Base-by-base conservation (phyloP, 495 filamentous ascomycete genomes). In the Hypoxylon lenormandii region DNA sequence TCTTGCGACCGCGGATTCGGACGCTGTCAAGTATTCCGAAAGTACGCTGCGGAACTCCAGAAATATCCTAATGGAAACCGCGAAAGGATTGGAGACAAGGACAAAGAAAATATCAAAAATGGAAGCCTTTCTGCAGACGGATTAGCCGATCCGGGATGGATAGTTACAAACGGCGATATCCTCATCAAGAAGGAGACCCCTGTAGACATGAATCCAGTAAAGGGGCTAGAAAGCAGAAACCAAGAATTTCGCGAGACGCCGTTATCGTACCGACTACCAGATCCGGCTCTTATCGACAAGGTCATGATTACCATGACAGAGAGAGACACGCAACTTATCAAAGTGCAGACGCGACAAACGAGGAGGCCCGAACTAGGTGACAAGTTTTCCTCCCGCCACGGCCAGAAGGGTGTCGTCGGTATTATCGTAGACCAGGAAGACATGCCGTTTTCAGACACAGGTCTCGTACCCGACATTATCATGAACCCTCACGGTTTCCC, bases 401-500 rank as follows among this genome's bases (percentile, higher is more conserved):
- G 95, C n/a, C 95, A 98, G 74, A 98, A 98, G 79, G 95, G 95
- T 81, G 96, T 98, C 16, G 92, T 95, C 0, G 95, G 95, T 40
- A 94, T 97, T 75, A 97, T 98, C 57, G 92, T 92, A 33, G 89
- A 96, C 45, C 93, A 97, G 78, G 92, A 93, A 66, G 95, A 99
- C 76, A 91, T 99, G 90, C 95, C 95, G 1, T 99, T 99, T 80
- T 90, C 90, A 7, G 94, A 98, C 78, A 82, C 86, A 37, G 96
- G 95, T 3, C 89, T 99, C 65, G 87, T 86, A 38, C 95, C 95
- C 0, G 95, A 99, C 77, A 95, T 99, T 73, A 99, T 99, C 87
- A 99, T 99, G 96, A 99, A 99, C 81, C 95, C 95, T 0, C 95
- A 99, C 80, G 95, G 96, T 87, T 98, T 99, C 85, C 95, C 95